Evolutionary conservation across 768 basidiomycete species (phyloP).

Genomic region (Termitomyces heimii): DNA sequence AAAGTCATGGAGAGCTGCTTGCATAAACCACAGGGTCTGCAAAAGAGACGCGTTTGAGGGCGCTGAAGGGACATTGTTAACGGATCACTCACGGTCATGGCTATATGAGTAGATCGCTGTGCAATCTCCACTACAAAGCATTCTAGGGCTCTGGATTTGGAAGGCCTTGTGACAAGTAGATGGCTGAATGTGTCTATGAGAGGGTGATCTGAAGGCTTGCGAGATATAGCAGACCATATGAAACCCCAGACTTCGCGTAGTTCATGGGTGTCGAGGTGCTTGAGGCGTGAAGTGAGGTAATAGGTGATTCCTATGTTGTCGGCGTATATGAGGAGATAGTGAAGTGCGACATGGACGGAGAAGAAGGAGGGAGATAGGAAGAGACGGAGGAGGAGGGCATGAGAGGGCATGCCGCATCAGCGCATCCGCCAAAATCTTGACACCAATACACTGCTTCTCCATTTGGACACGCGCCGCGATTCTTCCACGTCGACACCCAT

Average conservation of each 20-base stretch:
- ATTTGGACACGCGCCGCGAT: constrained; percentile 13
- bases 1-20: constrained; percentile 86
- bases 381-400: constrained; percentile 85
- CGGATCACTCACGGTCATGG: constrained; percentile 75
- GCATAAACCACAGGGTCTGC: constrained; percentile 98
- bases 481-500: constrained; percentile 24
- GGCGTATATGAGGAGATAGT: constrained; percentile 75
- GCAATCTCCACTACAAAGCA: constrained; percentile 87
- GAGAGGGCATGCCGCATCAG: constrained; percentile 44
- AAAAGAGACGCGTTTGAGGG: constrained; percentile 9
- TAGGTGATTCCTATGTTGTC: constrained; percentile 92
- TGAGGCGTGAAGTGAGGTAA: constrained; percentile 75
- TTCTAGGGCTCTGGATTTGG: constrained; percentile 88
- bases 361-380: constrained; percentile 93
- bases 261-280: constrained; percentile 60
- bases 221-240: constrained; percentile 53
- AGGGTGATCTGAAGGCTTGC: constrained; percentile 1
- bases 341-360: constrained; percentile 88
- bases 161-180: constrained; percentile 88
- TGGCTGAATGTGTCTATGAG: constrained; percentile 50
- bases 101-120: constrained; percentile 89
- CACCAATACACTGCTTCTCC: constrained; percentile 7
- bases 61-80: background rate
- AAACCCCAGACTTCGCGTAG: constrained; percentile 87
- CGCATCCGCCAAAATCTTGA: constrained; percentile 8